Conservation (phyloP, 148 eudicot species). For the Salicornia ramosissima region DNA sequence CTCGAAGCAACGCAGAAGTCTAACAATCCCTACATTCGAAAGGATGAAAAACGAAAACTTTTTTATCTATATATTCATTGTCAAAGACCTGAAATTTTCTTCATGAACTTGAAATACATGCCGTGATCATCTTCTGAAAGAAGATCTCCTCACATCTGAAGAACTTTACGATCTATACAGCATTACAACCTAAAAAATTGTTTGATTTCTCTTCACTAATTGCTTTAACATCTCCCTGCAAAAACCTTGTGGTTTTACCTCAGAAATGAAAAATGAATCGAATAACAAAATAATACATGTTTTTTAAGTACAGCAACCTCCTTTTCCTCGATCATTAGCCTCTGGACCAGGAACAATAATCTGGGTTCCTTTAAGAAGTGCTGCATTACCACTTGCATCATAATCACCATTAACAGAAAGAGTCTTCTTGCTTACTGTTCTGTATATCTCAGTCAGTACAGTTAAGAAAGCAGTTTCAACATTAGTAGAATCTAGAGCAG, state of each 20-base stretch:
- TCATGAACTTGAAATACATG: constrained; percentile 3
- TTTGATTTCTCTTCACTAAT: constrained; percentile 6
- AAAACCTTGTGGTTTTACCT: neutral
- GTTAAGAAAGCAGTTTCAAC: constrained; percentile 36
- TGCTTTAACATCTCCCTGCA: constrained; percentile 13
- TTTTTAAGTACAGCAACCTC: constrained; percentile 30
- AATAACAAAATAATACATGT: neutral
- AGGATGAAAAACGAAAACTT: neutral
- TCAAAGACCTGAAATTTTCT: constrained; percentile 9
- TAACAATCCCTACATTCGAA: neutral
- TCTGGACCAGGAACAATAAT: constrained; percentile 29
- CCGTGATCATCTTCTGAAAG: constrained; percentile 4
- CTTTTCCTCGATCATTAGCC: constrained; percentile 8
- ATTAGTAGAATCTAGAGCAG: constrained; percentile 36
- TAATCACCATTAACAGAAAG: constrained; percentile 31
- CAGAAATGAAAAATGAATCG: neutral
- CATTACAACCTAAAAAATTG: constrained; percentile 19
- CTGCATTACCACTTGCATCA: constrained; percentile 19
- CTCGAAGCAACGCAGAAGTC: neutral
- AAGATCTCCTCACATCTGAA: constrained; percentile 2
- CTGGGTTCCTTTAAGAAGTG: constrained; percentile 33
- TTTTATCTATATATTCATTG: constrained; percentile 4
- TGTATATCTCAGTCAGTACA: constrained; percentile 33
- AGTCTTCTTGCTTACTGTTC: constrained; percentile 35
- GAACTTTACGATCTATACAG: constrained; percentile 22